Percentiles rank a stretch among this genome's conserved stretches.
These are phyloP conservation scores for Dioscorea alata DNA, from an alignment of 106 monocot species.

Conservation along the genomic window DNA sequence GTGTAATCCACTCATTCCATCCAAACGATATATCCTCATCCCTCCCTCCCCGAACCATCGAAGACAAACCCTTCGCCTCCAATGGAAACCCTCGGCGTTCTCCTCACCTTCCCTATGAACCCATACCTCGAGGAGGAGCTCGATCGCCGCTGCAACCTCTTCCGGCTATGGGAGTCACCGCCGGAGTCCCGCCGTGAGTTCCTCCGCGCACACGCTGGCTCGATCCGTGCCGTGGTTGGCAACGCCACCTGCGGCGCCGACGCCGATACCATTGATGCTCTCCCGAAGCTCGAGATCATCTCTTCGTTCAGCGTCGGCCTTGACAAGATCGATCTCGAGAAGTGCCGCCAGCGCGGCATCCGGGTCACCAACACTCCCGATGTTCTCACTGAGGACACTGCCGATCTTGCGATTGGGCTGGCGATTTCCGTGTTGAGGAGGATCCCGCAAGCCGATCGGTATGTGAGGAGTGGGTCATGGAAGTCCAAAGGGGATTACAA, in stretches of 20 bases:
- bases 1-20: neutral
- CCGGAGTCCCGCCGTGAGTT: constrained; percentile 18
- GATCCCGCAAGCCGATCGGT: constrained; percentile 32
- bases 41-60: neutral
- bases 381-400: constrained; percentile 46
- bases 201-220: constrained; percentile 16
- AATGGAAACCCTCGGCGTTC: constrained; percentile 36
- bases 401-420: constrained; percentile 46
- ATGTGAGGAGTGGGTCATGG: constrained; percentile 43
- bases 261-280: constrained; percentile 35
- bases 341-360: constrained; percentile 39
- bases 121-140: constrained; percentile 46
- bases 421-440: constrained; percentile 27
- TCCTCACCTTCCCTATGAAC: constrained; percentile 37
- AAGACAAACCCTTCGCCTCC: neutral
- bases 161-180: constrained; percentile 39
- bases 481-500: constrained; percentile 28
- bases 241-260: constrained; percentile 32
- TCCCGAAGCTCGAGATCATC: constrained; percentile 47
- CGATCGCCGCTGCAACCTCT: constrained; percentile 35
- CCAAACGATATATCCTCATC: neutral
- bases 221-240: constrained; percentile 43
- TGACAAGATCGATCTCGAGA: constrained; percentile 39
- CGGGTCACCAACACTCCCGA: constrained; percentile 49
- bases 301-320: constrained; percentile 35